These are phyloP conservation scores for Boletus subcaerulescens DNA, from an alignment of 768 basidiomycete genomes.

Conservation along the genomic window DNA sequence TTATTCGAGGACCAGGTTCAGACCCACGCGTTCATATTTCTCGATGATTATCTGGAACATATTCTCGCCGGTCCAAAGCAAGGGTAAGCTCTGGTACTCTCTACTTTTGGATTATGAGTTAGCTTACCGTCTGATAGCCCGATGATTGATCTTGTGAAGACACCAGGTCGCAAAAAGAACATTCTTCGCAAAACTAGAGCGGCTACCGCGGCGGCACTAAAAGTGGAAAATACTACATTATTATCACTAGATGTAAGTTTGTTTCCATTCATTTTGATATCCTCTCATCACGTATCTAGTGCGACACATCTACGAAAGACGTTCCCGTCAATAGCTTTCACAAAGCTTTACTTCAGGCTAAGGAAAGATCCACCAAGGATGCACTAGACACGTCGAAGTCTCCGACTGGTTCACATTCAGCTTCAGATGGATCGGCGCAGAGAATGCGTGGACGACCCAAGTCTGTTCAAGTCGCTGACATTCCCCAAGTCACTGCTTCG, in stretches of 20 bases:
- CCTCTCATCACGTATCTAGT: slow-evolving; percentile 29
- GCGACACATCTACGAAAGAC: slow-evolving; percentile 36
- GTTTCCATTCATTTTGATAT: neutral
- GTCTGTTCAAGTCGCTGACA: slow-evolving; percentile 3
- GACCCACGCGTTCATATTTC: slow-evolving; percentile 72
- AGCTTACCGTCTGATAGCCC: slow-evolving; percentile 40
- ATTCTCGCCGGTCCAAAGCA: slow-evolving; percentile 64
- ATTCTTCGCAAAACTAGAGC: slow-evolving; percentile 49
- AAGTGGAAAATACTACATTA: slow-evolving; percentile 40
- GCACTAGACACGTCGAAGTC: neutral
- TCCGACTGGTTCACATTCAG: neutral
- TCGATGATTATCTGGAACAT: slow-evolving; percentile 72
- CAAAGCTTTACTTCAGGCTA: slow-evolving; percentile 39
- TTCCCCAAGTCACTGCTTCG: slow-evolving; percentile 6
- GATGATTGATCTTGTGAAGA: slow-evolving; percentile 79
- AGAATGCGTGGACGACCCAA: neutral
- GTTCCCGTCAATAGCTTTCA: slow-evolving; percentile 46
- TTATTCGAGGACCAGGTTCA: slow-evolving; percentile 73
- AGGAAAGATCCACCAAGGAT: slow-evolving; percentile 16
- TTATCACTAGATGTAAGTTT: slow-evolving; percentile 47
- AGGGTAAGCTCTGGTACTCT: slow-evolving; percentile 45
- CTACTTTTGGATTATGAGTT: neutral
- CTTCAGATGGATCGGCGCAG: neutral
- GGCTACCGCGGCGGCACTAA: slow-evolving; percentile 39
- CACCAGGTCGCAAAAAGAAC: slow-evolving; percentile 71